A percentile compares a stretch with the other conserved stretches of the same genome.
These are phyloP conservation scores for Fusarium albosuccineum DNA, from an alignment of 2,329 filamentous ascomycete species.

Conservation along the genomic window DNA sequence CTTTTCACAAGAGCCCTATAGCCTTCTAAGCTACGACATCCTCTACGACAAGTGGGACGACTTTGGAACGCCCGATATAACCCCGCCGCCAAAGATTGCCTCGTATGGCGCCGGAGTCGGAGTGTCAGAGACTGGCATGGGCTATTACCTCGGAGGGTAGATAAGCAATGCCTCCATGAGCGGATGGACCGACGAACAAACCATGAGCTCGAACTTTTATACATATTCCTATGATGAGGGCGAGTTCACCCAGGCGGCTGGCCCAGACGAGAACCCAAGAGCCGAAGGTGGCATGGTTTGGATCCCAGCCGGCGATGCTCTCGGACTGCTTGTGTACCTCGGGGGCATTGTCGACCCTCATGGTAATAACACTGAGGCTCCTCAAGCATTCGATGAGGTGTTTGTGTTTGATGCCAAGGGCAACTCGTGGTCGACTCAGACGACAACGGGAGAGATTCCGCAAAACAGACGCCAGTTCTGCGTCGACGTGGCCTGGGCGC, in stretches of 20 bases:
- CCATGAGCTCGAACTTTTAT: constrained; percentile 2
- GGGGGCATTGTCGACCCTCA: constrained; percentile 4
- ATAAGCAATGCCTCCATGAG: constrained; percentile 20
- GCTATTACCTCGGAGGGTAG: constrained; percentile 22
- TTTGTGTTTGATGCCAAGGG: constrained; percentile 18
- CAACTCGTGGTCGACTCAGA: constrained; percentile 15
- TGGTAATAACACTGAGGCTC: constrained; percentile 1
- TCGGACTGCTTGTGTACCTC: constrained; percentile 21
- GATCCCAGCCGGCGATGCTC: constrained; percentile 16
- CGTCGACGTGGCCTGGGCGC: constrained; percentile 17
- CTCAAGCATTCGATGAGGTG: constrained; percentile 16
- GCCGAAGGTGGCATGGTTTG: constrained; percentile 21
- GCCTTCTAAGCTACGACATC: constrained; percentile 21
- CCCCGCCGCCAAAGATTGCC: background rate
- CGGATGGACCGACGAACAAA: background rate
- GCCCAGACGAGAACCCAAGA: constrained; percentile 3
- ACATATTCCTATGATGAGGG: constrained; percentile 8
- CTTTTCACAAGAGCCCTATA: background rate
- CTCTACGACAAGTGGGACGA: constrained; percentile 13
- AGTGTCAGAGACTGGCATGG: constrained; percentile 13
- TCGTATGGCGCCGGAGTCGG: constrained; percentile 19
- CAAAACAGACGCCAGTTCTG: constrained; percentile 20
- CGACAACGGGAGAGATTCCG: constrained; percentile 10
- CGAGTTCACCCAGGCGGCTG: constrained; percentile 1
- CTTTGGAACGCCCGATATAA: constrained; percentile 7